phyloP scores from a whole-genome alignment of 2,329 filamentous ascomycete species.

The Cordyceps tenuipes region DNA sequence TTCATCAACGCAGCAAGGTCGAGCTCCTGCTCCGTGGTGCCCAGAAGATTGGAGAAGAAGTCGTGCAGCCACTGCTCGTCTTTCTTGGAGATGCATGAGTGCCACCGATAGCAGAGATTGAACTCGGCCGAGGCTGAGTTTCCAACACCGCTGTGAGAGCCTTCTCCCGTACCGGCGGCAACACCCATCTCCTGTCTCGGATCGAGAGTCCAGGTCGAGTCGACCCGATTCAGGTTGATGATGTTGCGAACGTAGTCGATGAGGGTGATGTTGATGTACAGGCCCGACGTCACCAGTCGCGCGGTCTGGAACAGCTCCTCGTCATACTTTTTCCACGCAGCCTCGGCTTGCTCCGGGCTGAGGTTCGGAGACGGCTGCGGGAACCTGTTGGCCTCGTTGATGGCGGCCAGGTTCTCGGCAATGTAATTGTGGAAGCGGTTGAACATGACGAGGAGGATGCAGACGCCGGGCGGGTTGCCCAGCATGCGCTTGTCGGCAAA shows the following conservation, averaged over 20 bases:
- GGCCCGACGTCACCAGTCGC: conserved; percentile 61
- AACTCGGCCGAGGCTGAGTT: conserved; percentile 85
- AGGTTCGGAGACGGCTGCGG: conserved; percentile 49
- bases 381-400: conserved; percentile 80
- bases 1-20: conserved; percentile 49
- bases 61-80: conserved; percentile 77
- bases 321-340: conserved; percentile 60
- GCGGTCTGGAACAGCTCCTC: conserved; percentile 74
- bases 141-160: conserved; percentile 63
- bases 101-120: conserved; percentile 83
- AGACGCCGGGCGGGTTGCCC: conserved; percentile 63
- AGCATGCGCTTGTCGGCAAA: conserved; percentile 64
- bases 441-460: conserved; percentile 68
- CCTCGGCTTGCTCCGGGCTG: conserved; percentile 38
- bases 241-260: conserved; percentile 74
- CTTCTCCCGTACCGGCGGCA: conserved; percentile 41
- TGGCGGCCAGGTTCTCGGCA: conserved; percentile 67
- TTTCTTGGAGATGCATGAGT: conserved; percentile 64
- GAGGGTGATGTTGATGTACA: conserved; percentile 73
- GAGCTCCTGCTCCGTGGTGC: conserved; percentile 33
- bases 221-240: conserved; percentile 47
- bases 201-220: conserved; percentile 75
- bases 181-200: conserved; percentile 61
- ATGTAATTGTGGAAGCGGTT: conserved; percentile 83
- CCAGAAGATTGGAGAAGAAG: conserved; percentile 54